A percentile compares a stretch with the other conserved stretches of the same genome.
phyloP scores from a whole-genome alignment of 805 yeast genomes.

The Sungouiella blattae region DNA sequence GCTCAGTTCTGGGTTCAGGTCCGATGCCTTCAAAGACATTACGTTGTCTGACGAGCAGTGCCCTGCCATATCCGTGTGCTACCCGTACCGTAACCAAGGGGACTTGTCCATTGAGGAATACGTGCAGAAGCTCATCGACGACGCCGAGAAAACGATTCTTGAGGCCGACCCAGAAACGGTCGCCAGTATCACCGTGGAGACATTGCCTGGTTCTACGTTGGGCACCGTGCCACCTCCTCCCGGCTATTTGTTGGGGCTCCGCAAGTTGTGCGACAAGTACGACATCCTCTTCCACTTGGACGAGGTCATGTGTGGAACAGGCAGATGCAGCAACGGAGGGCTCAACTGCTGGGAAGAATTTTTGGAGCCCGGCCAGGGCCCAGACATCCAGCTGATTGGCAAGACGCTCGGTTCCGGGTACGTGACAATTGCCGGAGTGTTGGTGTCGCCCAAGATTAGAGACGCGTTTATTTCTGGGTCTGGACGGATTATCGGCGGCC shows the following conservation, averaged over 20 bases:
- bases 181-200: conserved; percentile 24
- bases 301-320: conserved; percentile 57
- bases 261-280: conserved; percentile 47
- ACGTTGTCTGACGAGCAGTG: conserved; percentile 15
- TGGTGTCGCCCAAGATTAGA: conserved; percentile 25
- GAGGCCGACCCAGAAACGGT: conserved; percentile 27
- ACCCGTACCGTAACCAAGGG: conserved; percentile 28
- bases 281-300: conserved; percentile 47
- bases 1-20: conserved; percentile 17
- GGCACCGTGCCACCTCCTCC: conserved; percentile 28
- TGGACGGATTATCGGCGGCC: conserved; percentile 21
- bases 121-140: conserved; percentile 18
- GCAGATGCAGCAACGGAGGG: conserved; percentile 32
- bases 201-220: conserved; percentile 26
- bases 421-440: conserved; percentile 30
- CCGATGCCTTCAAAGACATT: conserved; percentile 20
- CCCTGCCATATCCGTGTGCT: conserved; percentile 21
- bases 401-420: conserved; percentile 30
- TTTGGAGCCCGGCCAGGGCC: conserved; percentile 23
- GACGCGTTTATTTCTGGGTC: conserved; percentile 18
- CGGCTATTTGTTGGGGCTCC: conserved; percentile 25
- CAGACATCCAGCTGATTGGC: conserved; percentile 30
- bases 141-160: conserved; percentile 21
- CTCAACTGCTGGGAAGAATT: conserved; percentile 31
- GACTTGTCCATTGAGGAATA: conserved; percentile 22